A percentile compares a stretch with the other conserved stretches of the same genome.
Conservation (phyloP, 1,139 yeast species). For the Yamadazyma diddensiae region DNA sequence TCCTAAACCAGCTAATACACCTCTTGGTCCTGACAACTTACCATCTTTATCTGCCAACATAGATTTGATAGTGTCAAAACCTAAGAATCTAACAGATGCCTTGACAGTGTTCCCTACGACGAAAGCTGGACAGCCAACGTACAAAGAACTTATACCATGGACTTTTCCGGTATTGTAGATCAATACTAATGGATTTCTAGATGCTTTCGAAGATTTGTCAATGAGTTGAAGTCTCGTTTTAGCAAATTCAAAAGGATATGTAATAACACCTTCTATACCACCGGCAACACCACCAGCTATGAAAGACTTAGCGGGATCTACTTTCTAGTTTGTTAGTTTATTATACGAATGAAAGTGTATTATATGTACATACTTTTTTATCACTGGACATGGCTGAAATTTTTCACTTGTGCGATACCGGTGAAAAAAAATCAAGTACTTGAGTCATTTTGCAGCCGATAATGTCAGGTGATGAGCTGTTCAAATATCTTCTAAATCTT, state of each 20-base stretch:
- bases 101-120: slow-evolving; percentile 94
- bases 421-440: neutral
- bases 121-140: slow-evolving; percentile 97
- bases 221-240: slow-evolving; percentile 88
- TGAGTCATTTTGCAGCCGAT: slow-evolving; percentile 4
- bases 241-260: slow-evolving; percentile 96
- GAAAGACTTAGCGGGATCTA: slow-evolving; percentile 71
- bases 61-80: slow-evolving; percentile 83
- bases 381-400: slow-evolving; percentile 8
- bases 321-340: slow-evolving; percentile 18
- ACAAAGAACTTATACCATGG: slow-evolving; percentile 78
- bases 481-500: slow-evolving; percentile 46
- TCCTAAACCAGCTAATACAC: slow-evolving; percentile 92
- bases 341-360: neutral
- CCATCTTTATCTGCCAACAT: slow-evolving; percentile 80
- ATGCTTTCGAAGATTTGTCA: slow-evolving; percentile 62
- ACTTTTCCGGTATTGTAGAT: slow-evolving; percentile 69
- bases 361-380: slow-evolving; percentile 10
- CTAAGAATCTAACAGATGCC: slow-evolving; percentile 90
- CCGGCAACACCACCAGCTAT: slow-evolving; percentile 96
- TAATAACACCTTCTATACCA: slow-evolving; percentile 84
- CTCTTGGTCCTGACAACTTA: slow-evolving; percentile 82
- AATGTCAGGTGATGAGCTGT: neutral
- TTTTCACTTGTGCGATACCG: slow-evolving; percentile 3
- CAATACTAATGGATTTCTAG: slow-evolving; percentile 80